Base-by-base conservation (phyloP, 2,329 filamentous ascomycete species). In the Tolypocladium endophyticum region DNA sequence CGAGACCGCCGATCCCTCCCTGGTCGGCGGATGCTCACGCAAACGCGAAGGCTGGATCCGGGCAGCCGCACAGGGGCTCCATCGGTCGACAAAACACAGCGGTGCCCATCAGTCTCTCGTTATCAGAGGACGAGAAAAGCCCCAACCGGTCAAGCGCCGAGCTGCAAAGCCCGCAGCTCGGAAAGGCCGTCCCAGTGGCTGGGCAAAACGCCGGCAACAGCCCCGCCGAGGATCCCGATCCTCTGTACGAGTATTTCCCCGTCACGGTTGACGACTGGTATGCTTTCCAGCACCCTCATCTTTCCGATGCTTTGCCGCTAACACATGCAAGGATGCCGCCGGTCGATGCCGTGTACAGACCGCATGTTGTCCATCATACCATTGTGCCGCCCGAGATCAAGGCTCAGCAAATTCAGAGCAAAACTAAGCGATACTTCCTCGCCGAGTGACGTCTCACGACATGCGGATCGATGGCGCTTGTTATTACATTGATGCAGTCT, bases 221-320 rank as follows among this genome's bases (percentile, higher is more conserved):
- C 69, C 81, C 89, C 39, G 75, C 86, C 64, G 91, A 96, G 66
- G 88, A 87, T 66, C 87, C 87, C 0, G 92, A 97, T 73, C 77
- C 92, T 64, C 77, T 97, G 23, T 97, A 97, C 70, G 92, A 97
- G 74, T 97, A 97, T 70, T 97, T 97, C 64, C 92, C 92, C 0
- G 79, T 97, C 20, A 92, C 88, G 56, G 76, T 96, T 61, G 92
- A 97, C 71, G 92, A 97, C 69, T 97, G 89, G 89, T 83, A 71
- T 68, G 74, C 59, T 55, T 25, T 41, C 38, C 20, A 11, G 35
- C 35, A 38, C 70, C 8, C 39, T 25, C 33, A 14, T 7, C 14
- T 18, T 33, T 8, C 28, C 16, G 23, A 18, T 18, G 43, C 14
- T n/a, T 35, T 11, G 43, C 35, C 14, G 41, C 50, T 43, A 35